These are phyloP conservation scores for Cryptococcus sp. DNA, from an alignment of 1,284 basidiomycete species.

Conservation along the genomic window DNA sequence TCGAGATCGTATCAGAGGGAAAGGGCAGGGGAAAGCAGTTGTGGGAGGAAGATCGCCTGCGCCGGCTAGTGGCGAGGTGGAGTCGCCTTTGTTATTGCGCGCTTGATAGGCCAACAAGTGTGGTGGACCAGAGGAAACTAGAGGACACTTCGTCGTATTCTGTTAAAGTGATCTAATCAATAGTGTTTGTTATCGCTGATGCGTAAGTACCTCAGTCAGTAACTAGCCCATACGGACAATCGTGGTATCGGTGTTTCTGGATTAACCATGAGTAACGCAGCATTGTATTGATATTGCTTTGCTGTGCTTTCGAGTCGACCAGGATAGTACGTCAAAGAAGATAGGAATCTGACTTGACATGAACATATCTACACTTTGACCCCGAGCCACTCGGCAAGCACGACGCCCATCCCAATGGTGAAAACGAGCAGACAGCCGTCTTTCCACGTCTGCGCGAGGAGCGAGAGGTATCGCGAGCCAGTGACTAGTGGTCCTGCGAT, in stretches of 20 bases:
- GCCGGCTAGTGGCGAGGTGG: not conserved
- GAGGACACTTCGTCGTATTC: not conserved
- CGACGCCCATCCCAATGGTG: conserved; percentile 37
- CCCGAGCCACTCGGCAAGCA: conserved; percentile 27
- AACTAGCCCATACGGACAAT: not conserved
- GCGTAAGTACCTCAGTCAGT: too few species aligned
- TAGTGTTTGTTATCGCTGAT: too few species aligned
- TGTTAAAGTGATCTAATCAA: too few species aligned
- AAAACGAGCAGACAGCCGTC: conserved; percentile 51
- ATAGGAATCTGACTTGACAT: not conserved
- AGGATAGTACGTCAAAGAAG: not conserved
- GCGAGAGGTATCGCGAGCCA: conserved; percentile 42
- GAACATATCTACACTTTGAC: not conserved
- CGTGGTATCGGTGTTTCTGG: not conserved
- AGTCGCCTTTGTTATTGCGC: conserved; percentile 4
- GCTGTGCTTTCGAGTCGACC: not conserved
- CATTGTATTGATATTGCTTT: too few species aligned
- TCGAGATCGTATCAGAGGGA: not conserved
- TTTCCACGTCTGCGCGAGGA: conserved; percentile 45
- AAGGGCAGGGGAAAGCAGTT: conserved; percentile 3
- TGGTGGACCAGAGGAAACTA: not conserved
- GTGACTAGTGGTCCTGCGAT: conserved; percentile 41
- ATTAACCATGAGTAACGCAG: too few species aligned
- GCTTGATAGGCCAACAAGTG: too few species aligned
- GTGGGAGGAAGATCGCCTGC: not conserved